phyloP scores from a whole-genome alignment of 306 rosid species.

The Acacia acuminata region DNA sequence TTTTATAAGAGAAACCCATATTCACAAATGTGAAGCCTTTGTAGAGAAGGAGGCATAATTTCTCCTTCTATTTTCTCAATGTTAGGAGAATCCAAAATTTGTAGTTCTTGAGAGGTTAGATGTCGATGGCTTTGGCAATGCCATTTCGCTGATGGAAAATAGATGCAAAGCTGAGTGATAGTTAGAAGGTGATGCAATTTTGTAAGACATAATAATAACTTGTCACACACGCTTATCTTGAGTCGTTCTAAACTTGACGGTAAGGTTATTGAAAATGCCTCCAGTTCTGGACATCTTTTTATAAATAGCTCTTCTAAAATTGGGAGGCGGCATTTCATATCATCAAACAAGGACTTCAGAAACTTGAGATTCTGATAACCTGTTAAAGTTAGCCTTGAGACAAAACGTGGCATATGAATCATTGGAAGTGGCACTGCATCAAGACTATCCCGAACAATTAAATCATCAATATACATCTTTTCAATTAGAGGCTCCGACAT shows the following conservation, averaged over 20 bases:
- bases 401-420: background rate
- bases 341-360: background rate
- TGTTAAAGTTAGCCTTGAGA: rapidly evolving
- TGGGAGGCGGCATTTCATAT: background rate
- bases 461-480: background rate
- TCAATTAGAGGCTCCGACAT: background rate
- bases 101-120: too few relatives aligned
- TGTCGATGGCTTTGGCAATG: too few relatives aligned
- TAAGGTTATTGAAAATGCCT: background rate
- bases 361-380: background rate
- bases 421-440: background rate
- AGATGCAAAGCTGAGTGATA: too few relatives aligned
- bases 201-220: background rate
- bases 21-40: too few relatives aligned
- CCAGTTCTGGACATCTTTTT: background rate
- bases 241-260: background rate
- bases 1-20: too few relatives aligned
- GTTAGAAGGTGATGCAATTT: too few relatives aligned
- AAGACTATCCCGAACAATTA: background rate
- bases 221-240: background rate
- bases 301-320: background rate
- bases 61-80: too few relatives aligned
- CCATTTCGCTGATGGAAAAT: too few relatives aligned
- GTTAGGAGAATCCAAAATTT: too few relatives aligned
- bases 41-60: too few relatives aligned